Percentiles rank a stretch among this genome's conserved stretches.
phyloP scores from a whole-genome alignment of 2,329 filamentous ascomycete genomes.

The Biscogniauxia mediterranea region DNA sequence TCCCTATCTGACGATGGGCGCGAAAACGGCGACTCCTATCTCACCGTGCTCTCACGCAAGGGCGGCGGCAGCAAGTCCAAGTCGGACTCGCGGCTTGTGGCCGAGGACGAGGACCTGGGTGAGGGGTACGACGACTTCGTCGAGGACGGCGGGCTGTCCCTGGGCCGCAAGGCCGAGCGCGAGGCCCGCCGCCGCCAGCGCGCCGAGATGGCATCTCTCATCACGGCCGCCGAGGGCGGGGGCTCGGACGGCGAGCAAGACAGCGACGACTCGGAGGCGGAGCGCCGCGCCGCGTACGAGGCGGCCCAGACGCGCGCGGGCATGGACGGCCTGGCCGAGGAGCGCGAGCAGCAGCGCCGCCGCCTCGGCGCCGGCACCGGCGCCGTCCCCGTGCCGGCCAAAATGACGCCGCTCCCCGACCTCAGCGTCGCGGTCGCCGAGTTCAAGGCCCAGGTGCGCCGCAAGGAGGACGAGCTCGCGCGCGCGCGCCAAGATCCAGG shows the following conservation, averaged over 20 bases:
- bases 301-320: constrained; percentile 81
- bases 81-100: constrained; percentile 68
- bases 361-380: constrained; percentile 34
- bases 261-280: constrained; percentile 69
- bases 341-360: constrained; percentile 41
- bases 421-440: constrained; percentile 67
- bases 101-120: constrained; percentile 86
- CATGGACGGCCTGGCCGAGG: constrained; percentile 67
- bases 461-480: constrained; percentile 57
- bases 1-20: constrained; percentile 56
- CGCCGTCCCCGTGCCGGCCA: constrained; percentile 61
- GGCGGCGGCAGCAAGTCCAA: constrained; percentile 41
- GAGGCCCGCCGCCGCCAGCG: constrained; percentile 66
- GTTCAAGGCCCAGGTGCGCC: constrained; percentile 57
- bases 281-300: constrained; percentile 80
- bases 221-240: constrained; percentile 72
- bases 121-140: constrained; percentile 94
- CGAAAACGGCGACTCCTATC: constrained; percentile 29
- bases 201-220: constrained; percentile 79
- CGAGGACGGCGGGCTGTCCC: constrained; percentile 75
- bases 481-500: constrained; percentile 55
- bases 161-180: constrained; percentile 76
- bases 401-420: constrained; percentile 75
- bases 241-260: constrained; percentile 46
- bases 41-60: constrained; percentile 33